A percentile compares a stretch with the other conserved stretches of the same genome.
These are phyloP conservation scores for Pyrenophora seminiperda DNA, from an alignment of 2,329 filamentous ascomycete species.

Conservation along the genomic window DNA sequence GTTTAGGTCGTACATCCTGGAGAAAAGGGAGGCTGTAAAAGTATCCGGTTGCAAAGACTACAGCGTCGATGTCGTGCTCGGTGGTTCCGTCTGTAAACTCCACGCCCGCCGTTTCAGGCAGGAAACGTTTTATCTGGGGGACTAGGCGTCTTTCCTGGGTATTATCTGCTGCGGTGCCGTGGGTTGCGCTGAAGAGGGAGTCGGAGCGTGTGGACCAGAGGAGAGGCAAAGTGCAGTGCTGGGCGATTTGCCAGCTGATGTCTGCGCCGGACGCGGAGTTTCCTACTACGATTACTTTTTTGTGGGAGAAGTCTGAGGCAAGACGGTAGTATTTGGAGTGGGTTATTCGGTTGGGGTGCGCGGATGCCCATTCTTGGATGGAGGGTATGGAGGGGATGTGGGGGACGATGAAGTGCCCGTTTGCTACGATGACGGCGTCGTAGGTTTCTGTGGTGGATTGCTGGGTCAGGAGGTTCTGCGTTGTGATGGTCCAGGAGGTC, in stretches of 20 bases:
- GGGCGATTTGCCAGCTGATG: slow-evolving; percentile 75
- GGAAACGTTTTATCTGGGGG: slow-evolving; percentile 59
- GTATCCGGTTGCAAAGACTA: slow-evolving; percentile 90
- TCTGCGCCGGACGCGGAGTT: slow-evolving; percentile 85
- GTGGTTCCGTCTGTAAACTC: slow-evolving; percentile 69
- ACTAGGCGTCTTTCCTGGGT: slow-evolving; percentile 58
- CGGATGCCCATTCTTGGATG: slow-evolving; percentile 49
- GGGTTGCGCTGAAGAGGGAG: slow-evolving; percentile 22
- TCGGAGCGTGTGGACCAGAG: slow-evolving; percentile 49
- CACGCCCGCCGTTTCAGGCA: slow-evolving; percentile 64
- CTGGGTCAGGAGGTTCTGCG: slow-evolving; percentile 56
- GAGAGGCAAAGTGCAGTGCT: slow-evolving; percentile 63
- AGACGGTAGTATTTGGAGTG: slow-evolving; percentile 78
- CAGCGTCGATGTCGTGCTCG: slow-evolving; percentile 71
- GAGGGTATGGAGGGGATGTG: slow-evolving; percentile 51
- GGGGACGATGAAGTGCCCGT: slow-evolving; percentile 56
- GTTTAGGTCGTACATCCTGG: slow-evolving; percentile 57
- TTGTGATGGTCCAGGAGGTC: slow-evolving; percentile 64
- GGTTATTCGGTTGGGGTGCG: slow-evolving; percentile 48
- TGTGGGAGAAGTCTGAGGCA: slow-evolving; percentile 64
- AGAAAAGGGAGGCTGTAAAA: slow-evolving; percentile 83
- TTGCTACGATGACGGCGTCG: slow-evolving; percentile 55
- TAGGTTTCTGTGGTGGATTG: slow-evolving; percentile 57
- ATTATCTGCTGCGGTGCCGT: slow-evolving; percentile 7
- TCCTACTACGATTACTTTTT: slow-evolving; percentile 81